These are phyloP conservation scores for Colletotrichum lentis DNA, from an alignment of 2,329 filamentous ascomycete species.

Conservation along the genomic window DNA sequence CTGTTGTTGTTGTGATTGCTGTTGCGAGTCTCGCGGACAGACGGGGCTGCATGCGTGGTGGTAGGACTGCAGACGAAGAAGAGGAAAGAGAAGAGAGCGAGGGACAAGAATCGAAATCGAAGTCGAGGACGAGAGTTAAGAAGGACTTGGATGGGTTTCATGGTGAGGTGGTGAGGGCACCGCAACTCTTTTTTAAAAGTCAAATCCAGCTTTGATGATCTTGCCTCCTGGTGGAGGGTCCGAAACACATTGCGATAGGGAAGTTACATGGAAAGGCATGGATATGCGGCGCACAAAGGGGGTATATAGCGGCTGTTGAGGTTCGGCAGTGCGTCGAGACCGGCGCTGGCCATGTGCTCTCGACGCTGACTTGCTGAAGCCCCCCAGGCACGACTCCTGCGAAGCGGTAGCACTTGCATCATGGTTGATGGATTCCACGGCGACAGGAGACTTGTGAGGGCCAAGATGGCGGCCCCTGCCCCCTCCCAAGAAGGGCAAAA, in stretches of 20 bases:
- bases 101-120: conserved; percentile 39
- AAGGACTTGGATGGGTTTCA: conserved; percentile 49
- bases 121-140: conserved; percentile 42
- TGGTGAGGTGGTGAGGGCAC: conserved; percentile 52
- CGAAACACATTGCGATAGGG: conserved; percentile 62
- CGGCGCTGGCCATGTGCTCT: conserved; percentile 53
- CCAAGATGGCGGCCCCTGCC: conserved; percentile 31
- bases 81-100: conserved; percentile 39
- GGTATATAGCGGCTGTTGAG: conserved; percentile 68
- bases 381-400: conserved; percentile 43
- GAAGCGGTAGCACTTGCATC: conserved; percentile 50
- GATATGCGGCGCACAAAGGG: conserved; percentile 56
- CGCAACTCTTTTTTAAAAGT: conserved; percentile 44
- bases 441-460: conserved; percentile 47
- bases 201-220: conserved; percentile 44
- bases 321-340: conserved; percentile 54
- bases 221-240: conserved; percentile 56
- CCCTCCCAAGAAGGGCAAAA: too few species aligned
- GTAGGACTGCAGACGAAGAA: conserved; percentile 43
- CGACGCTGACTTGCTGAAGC: conserved; percentile 54
- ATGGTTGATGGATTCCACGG: conserved; percentile 44
- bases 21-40: conserved; percentile 40
- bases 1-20: conserved; percentile 41
- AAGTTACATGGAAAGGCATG: conserved; percentile 55
- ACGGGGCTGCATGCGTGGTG: conserved; percentile 44